Percentiles rank a stretch among this genome's conserved stretches.
Conservation (phyloP, 208 protist genomes). For the Trichomonas tenax region DNA sequence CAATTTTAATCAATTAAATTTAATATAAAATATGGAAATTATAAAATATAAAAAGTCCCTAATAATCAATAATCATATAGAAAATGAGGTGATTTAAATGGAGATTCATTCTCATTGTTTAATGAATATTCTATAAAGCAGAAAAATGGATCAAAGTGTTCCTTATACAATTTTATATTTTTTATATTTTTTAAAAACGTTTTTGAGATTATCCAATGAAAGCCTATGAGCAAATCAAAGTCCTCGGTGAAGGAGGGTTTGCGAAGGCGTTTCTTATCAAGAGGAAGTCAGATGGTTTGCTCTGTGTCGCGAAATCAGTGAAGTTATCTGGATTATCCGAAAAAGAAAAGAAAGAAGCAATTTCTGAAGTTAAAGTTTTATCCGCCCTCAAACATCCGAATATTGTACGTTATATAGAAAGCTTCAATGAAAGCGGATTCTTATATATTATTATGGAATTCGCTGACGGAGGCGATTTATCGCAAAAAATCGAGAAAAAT, state of each 20-base stretch:
- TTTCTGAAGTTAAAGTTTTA: conserved; percentile 12
- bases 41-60: no score
- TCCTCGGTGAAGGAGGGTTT: conserved; percentile 24
- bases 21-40: no score
- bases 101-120: no score
- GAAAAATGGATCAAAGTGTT: no score
- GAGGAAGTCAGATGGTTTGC: not conserved
- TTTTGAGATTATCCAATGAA: not conserved
- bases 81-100: no score
- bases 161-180: no score
- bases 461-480: conserved; percentile 34
- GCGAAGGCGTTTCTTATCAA: conserved; percentile 15
- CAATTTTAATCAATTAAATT: no score
- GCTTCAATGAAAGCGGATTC: conserved; percentile 17
- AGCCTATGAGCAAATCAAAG: conserved; percentile 23
- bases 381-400: not conserved
- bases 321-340: not conserved
- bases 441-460: conserved; percentile 33
- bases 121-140: no score
- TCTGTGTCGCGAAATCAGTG: conserved; percentile 23
- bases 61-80: no score
- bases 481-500: conserved; percentile 9
- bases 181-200: not conserved
- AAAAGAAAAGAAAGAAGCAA: conserved; percentile 22
- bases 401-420: not conserved